Evolutionary conservation across 768 basidiomycete genomes (phyloP).

Genomic region (Pisolithus tinctorius): DNA sequence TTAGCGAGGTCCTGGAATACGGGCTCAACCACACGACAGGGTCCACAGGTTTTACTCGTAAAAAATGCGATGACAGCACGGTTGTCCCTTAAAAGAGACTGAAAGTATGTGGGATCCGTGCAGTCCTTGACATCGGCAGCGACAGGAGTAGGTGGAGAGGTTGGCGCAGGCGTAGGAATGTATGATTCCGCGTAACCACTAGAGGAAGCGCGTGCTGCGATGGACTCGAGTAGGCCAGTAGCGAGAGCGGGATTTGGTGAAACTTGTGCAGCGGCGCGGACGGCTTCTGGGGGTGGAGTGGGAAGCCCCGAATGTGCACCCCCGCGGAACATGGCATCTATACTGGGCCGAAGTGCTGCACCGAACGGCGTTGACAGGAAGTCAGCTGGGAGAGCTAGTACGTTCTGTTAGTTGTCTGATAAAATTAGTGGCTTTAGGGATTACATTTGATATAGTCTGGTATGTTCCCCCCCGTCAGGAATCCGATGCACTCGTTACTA

Average conservation of each 20-base stretch:
- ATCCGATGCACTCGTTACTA: conserved; percentile 81
- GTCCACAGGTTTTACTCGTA: conserved; percentile 67
- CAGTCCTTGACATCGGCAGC: conserved; percentile 50
- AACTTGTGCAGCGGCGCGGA: conserved; percentile 22
- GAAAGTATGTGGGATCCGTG: conserved; percentile 71
- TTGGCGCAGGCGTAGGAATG: conserved; percentile 12
- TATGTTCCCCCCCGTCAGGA: conserved; percentile 78
- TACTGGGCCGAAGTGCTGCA: conserved; percentile 77
- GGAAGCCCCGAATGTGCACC: conserved; percentile 27
- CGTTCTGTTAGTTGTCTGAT: background rate
- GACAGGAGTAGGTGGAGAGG: conserved; percentile 21
- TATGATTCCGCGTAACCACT: conserved; percentile 10
- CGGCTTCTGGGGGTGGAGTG: conserved; percentile 21
- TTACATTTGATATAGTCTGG: conserved; percentile 77
- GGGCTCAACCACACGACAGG: conserved; percentile 81
- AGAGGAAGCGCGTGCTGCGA: conserved; percentile 44
- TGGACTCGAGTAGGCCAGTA: conserved; percentile 48
- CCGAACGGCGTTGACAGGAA: conserved; percentile 90
- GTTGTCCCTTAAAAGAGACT: conserved; percentile 55
- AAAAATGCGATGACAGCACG: conserved; percentile 77
- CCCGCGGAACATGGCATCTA: conserved; percentile 79
- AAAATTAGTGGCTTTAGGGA: background rate
- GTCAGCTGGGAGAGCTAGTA: conserved; percentile 65
- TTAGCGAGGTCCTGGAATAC: conserved; percentile 73
- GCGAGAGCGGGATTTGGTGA: conserved; percentile 44